Base-by-base conservation (phyloP, 2,329 filamentous ascomycete species). In the Fusarium circinatum region DNA sequence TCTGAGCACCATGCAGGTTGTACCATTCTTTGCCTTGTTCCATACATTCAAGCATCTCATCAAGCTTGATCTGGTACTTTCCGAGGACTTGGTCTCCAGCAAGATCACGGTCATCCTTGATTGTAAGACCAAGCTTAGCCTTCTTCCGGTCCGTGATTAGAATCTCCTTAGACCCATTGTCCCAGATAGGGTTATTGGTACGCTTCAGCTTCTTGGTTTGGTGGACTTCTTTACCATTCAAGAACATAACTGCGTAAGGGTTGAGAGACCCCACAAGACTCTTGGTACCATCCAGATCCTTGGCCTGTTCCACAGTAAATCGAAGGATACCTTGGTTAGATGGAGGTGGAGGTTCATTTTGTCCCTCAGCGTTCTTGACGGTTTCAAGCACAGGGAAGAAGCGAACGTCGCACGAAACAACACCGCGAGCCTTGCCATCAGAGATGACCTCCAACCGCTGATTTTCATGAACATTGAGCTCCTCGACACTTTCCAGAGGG, bases 11-110 rank as follows among this genome's bases (percentile, higher is more conserved):
- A 49, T 93, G 88, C 34, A 99, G 88, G 71, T 95, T 94, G 86
- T 95, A 99, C 96, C 96, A 99, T 77, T 98, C 95, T 78, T 98
- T 94, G 47, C 96, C 96, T 83, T 97, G 96, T 52, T 91, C 91
- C 89, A 94, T 97, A 81, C 95, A 89, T 63, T 96, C 94, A 32
- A 98, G 85, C 89, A 99, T 93, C 78, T 98, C 96, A 73, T 97
- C 94, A 32, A 99, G 87, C 83, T 95, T 97, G 83, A 99, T 97
- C 82, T 98, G 95, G 82, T 98, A 98, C 32, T 91, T 95, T 68
- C 96, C 96, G 28, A 99, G 85, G 39, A 96, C 89, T 55, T 94
- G 95, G 81, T 99, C 96, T 20, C 91, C 87, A 13, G 91, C 86
- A 62, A 99, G 85, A 61, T 98, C 96, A 71, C 96, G 92, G 76